Conservation (phyloP, 1,284 basidiomycete species). For the Albatrellus sp. region DNA sequence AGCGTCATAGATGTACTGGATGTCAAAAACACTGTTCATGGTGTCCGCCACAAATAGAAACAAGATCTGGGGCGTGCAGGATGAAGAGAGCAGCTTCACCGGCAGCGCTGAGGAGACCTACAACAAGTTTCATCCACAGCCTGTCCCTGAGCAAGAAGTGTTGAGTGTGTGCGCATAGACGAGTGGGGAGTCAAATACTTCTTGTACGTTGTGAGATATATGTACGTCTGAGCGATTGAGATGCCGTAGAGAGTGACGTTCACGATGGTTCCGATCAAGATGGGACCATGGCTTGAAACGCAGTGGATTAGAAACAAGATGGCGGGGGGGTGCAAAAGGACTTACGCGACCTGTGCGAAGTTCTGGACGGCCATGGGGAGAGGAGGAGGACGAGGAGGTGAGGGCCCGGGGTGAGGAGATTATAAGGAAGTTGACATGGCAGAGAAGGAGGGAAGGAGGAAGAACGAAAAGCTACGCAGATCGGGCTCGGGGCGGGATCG, state of each 20-base stretch:
- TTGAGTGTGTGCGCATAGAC: neutral
- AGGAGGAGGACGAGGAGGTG: neutral
- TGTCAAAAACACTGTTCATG: slow-evolving; percentile 25
- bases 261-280: slow-evolving; percentile 27
- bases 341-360: slow-evolving; percentile 5
- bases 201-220: slow-evolving; percentile 28
- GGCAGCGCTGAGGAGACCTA: slow-evolving; percentile 5
- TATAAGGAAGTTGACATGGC: neutral
- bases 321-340: neutral
- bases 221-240: slow-evolving; percentile 28
- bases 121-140: slow-evolving; percentile 22
- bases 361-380: neutral
- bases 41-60: slow-evolving; percentile 25
- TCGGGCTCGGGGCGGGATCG: too few species aligned
- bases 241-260: slow-evolving; percentile 28
- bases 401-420: neutral
- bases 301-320: neutral
- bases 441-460: neutral
- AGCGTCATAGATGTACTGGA: slow-evolving; percentile 24
- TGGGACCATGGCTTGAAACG: slow-evolving; percentile 23
- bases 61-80: slow-evolving; percentile 16
- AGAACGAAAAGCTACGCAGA: too few species aligned
- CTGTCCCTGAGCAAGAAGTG: slow-evolving; percentile 15
- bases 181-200: slow-evolving; percentile 15
- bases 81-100: neutral